Evolutionary conservation across 2,329 filamentous ascomycete species (phyloP).

Genomic region (Nigrospora sphaerica): DNA sequence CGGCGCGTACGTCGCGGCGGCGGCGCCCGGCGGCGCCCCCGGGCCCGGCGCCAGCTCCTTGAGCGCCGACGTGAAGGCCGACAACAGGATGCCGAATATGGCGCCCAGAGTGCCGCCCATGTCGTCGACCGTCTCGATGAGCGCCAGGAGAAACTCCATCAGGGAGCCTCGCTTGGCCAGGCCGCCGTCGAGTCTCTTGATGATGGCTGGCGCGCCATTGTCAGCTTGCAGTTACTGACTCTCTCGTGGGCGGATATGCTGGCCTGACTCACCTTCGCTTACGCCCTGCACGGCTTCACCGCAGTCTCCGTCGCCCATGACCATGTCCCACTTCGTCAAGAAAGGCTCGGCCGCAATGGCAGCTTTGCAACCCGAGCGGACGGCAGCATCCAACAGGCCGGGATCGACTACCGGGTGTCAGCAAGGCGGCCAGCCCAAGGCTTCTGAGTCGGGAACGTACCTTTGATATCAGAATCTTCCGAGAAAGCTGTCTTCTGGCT

Average conservation of each 20-base stretch:
- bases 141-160: slow-evolving; percentile 18
- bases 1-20: slow-evolving; percentile 8
- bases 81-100: slow-evolving; percentile 21
- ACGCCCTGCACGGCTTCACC: slow-evolving; percentile 21
- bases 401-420: slow-evolving; percentile 15
- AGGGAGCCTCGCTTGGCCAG: slow-evolving; percentile 21
- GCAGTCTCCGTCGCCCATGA: slow-evolving; percentile 26
- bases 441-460: background rate
- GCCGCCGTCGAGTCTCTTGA: slow-evolving; percentile 19
- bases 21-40: background rate
- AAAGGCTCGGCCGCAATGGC: slow-evolving; percentile 25
- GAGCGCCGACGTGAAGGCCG: slow-evolving; percentile 13
- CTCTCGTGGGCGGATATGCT: no score
- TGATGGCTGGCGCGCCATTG: slow-evolving; percentile 10
- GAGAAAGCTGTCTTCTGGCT: no score
- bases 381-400: slow-evolving; percentile 13
- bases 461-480: slow-evolving; percentile 6
- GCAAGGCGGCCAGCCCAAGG: no score
- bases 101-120: slow-evolving; percentile 30
- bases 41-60: background rate
- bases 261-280: slow-evolving; percentile 6
- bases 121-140: slow-evolving; percentile 24
- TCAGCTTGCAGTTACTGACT: no score
- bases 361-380: slow-evolving; percentile 21
- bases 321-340: slow-evolving; percentile 24